These are phyloP conservation scores for Microsporum ferrugineum DNA, from an alignment of 2,329 filamentous ascomycete genomes.

Conservation along the genomic window DNA sequence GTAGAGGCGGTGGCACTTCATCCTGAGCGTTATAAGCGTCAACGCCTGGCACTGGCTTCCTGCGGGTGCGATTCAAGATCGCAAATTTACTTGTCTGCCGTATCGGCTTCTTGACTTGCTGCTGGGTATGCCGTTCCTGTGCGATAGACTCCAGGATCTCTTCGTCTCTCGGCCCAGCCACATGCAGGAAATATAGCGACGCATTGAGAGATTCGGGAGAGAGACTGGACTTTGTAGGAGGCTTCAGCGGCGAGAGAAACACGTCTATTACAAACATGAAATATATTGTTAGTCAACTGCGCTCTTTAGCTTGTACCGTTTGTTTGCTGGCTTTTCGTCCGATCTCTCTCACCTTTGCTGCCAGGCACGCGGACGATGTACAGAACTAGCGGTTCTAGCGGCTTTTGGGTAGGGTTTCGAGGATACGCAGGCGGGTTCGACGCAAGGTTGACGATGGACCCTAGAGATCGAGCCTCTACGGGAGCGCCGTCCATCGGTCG, in stretches of 20 bases:
- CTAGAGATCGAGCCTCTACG: constrained; percentile 72
- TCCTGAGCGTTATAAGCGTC: neutral
- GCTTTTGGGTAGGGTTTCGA: constrained; percentile 58
- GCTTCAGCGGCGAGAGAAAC: constrained; percentile 83
- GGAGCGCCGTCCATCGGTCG: constrained; percentile 1
- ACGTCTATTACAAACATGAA: constrained; percentile 50
- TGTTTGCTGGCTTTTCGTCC: neutral
- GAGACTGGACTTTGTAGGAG: constrained; percentile 68
- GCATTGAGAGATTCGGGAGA: constrained; percentile 75
- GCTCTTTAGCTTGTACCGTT: neutral
- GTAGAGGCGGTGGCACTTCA: neutral
- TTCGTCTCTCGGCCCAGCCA: constrained; percentile 53
- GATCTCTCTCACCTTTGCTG: constrained; percentile 50
- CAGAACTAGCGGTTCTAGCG: constrained; percentile 61
- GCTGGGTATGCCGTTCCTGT: constrained; percentile 19
- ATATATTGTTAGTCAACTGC: neutral
- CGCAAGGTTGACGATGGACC: constrained; percentile 66
- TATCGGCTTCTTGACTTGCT: constrained; percentile 3
- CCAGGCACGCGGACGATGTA: constrained; percentile 93
- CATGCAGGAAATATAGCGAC: constrained; percentile 84
- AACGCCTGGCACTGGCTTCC: constrained; percentile 27
- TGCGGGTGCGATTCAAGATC: constrained; percentile 27
- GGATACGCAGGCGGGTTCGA: constrained; percentile 80
- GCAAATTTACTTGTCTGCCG: constrained; percentile 11
- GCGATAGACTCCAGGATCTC: constrained; percentile 30